Percentiles rank a stretch among this genome's conserved stretches.
phyloP scores from a whole-genome alignment of 1,284 basidiomycete species.

The Heterobasidion parviporum region DNA sequence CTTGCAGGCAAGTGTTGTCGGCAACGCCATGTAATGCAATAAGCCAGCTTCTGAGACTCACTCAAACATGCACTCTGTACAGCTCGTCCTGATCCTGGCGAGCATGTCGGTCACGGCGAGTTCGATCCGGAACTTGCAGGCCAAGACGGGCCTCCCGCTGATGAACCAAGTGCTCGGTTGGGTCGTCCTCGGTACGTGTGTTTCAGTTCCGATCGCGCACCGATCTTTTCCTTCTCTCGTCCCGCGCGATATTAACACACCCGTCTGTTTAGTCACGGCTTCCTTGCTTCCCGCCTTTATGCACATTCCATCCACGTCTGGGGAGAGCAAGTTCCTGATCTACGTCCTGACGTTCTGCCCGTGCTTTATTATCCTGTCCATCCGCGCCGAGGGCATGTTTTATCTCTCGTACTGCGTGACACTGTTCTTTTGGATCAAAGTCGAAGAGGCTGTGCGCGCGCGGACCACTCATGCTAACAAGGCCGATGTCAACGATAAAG shows the following conservation, averaged over 20 bases:
- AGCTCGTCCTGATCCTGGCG: conserved; percentile 34
- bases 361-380: conserved; percentile 75
- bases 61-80: background rate
- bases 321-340: conserved; percentile 33
- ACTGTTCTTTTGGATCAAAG: conserved; percentile 62
- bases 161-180: conserved; percentile 61
- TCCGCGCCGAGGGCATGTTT: conserved; percentile 81
- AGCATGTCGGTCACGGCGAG: conserved; percentile 45
- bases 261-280: conserved; percentile 29
- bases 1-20: conserved; percentile 29
- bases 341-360: conserved; percentile 71
- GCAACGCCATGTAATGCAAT: background rate
- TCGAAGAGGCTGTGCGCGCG: conserved; percentile 44
- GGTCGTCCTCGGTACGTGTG: conserved; percentile 50
- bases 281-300: conserved; percentile 41
- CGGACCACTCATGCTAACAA: background rate
- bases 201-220: too few relatives aligned
- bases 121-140: conserved; percentile 54
- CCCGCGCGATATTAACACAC: background rate
- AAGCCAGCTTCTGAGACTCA: background rate
- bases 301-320: conserved; percentile 19
- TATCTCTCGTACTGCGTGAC: conserved; percentile 62
- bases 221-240: too few relatives aligned
- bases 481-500: conserved; percentile 5
- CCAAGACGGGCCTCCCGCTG: conserved; percentile 61